Base-by-base conservation (phyloP, 805 yeast species). In the Candida parachauliodes region DNA sequence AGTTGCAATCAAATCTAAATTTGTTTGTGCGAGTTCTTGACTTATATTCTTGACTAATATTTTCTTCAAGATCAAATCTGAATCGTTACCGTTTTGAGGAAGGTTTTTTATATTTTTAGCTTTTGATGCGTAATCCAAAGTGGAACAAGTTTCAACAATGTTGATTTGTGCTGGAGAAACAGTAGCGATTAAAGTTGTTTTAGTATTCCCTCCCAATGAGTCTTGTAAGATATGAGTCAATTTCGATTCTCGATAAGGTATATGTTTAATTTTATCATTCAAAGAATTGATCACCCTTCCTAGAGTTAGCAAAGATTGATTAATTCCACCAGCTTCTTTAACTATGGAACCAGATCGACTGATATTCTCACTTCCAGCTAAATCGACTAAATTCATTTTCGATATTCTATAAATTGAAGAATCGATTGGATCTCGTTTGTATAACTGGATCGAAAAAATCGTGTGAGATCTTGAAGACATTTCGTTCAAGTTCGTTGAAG, bases 311-410 rank as follows among this genome's bases (percentile, higher is more conserved):
- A 91, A 66, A 57, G 94, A 83, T 58, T 88, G 95, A 59, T 91
- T 91, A 35, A 89, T 89, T 14, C 87, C 78, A 0, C 96, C 97
- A 0, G 97, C 96, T 54, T 91, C 98, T 47, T 88, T 80, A 0
- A 96, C 96, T 17, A 77, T 70, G 0, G 97, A 96, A 2, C 98
- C 98, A 0, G 96, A 85, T 50, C 88, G 69, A 45, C 70, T 76
- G 37, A 91, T 82, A 55, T 89, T 89, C 57, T 91, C 98, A 4
- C 95, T 85, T 0, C 98, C 98, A 0, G 98, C 98, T 46, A 91
- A 69, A 63, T 91, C 98, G 5, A 91, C 98, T 16, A 88, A 64
- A 53, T 88, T 87, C 55, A 87, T 72, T 51, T 86, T 87, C 5
- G 88, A 81, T 2, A 74, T 70, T 2, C 65, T 52, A 46, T 36